Percentiles rank a stretch among this genome's conserved stretches.
phyloP scores from a whole-genome alignment of 2,329 filamentous ascomycete genomes.

The Fusarium paranaense region DNA sequence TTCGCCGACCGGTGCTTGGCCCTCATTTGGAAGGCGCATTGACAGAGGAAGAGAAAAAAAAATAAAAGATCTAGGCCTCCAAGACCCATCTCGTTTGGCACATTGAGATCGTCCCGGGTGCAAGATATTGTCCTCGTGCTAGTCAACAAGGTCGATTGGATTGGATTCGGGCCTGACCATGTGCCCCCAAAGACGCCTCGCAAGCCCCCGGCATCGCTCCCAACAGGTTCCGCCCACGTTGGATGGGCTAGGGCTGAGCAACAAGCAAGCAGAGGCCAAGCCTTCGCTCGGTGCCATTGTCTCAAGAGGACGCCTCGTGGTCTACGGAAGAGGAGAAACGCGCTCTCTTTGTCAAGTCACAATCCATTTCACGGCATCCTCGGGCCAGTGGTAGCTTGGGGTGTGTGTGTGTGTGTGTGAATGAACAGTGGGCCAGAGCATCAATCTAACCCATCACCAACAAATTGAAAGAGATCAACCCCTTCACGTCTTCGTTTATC shows the following conservation, averaged over 20 bases:
- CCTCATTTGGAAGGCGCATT: not conserved
- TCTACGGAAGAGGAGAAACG: not conserved
- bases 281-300: not conserved
- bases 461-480: not conserved
- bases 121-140: not conserved
- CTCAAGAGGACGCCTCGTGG: not conserved
- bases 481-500: not conserved
- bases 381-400: not conserved
- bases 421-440: not conserved
- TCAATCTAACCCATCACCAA: not conserved
- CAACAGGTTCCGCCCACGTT: not conserved
- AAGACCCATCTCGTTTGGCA: not conserved
- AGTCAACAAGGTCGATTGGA: not conserved
- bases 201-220: not conserved
- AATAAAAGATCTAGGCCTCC: not conserved
- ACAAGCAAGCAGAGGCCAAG: not conserved
- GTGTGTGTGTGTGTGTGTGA: not conserved
- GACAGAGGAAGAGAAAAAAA: not conserved
- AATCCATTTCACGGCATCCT: not conserved
- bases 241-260: not conserved
- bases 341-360: not conserved
- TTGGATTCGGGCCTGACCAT: not conserved
- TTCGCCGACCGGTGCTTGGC: not conserved
- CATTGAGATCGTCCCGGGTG: slow-evolving; percentile 4
- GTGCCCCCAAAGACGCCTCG: not conserved